A percentile compares a stretch with the other conserved stretches of the same genome.
Evolutionary conservation across 2,329 filamentous ascomycete genomes (phyloP).

Genomic region (Cladophialophora chaetospira): DNA sequence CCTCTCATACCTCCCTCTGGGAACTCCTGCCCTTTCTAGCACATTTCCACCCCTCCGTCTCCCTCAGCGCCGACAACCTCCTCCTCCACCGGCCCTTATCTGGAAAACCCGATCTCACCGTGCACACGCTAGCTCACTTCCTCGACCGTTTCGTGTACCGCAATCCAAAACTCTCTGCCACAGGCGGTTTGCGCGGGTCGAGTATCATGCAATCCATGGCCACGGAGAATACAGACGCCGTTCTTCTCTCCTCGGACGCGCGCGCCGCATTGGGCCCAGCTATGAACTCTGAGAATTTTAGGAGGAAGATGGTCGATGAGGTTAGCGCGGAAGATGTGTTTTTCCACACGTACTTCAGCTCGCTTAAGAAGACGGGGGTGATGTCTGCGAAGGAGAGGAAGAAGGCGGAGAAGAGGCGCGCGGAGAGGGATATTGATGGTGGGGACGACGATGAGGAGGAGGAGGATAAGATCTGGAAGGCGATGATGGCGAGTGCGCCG

Average conservation of each 20-base stretch:
- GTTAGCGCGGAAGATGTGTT: conserved; percentile 92
- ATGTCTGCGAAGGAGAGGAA: conserved; percentile 44
- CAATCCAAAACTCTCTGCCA: conserved; percentile 71
- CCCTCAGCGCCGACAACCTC: conserved; percentile 75
- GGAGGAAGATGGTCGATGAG: conserved; percentile 84
- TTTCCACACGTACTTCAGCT: conserved; percentile 96
- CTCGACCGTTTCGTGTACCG: conserved; percentile 98
- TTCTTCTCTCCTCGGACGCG: conserved; percentile 63
- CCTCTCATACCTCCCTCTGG: conserved; percentile 92
- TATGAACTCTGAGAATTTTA: conserved; percentile 90
- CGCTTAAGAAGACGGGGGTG: conserved; percentile 66
- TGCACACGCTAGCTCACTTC: conserved; percentile 92
- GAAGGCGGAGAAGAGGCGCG: conserved; percentile 54
- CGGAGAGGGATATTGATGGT: conserved; percentile 70
- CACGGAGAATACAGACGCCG: conserved; percentile 60
- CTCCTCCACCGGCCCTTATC: conserved; percentile 70
- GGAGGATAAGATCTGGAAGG: conserved; percentile 89
- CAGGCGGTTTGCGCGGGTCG: conserved; percentile 68
- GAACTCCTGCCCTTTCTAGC: conserved; percentile 74
- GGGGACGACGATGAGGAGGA: conserved; percentile 56
- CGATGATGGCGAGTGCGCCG: conserved; percentile 76
- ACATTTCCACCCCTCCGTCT: conserved; percentile 93
- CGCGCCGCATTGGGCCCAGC: conserved; percentile 56
- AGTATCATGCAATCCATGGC: conserved; percentile 97
- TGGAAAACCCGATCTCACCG: conserved; percentile 84